Conservation (phyloP, 352 stramenopile genomes). For the Phytophthora foliorum region DNA sequence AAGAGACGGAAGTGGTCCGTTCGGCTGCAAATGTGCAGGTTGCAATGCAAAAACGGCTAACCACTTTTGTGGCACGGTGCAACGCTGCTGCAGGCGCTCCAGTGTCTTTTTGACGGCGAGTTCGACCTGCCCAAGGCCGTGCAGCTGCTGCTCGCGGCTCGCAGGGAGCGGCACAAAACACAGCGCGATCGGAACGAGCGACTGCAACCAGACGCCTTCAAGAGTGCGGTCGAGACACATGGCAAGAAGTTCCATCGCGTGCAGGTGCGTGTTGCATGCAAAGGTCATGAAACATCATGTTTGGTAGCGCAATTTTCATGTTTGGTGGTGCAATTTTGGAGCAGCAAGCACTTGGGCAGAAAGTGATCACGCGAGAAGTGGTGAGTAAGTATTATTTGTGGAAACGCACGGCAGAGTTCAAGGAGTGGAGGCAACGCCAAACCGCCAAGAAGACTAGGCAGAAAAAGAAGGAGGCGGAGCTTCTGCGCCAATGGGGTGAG, state of each 20-base stretch:
- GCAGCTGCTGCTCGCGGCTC: conserved; percentile 45
- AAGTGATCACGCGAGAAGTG: conserved; percentile 54
- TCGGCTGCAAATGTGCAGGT: not conserved
- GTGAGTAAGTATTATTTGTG: conserved; percentile 76
- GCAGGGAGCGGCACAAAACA: conserved; percentile 37
- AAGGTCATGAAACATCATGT: conserved; percentile 4
- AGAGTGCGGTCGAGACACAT: conserved; percentile 47
- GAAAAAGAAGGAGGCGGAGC: conserved; percentile 63
- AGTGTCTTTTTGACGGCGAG: conserved; percentile 65
- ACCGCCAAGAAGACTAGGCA: conserved; percentile 58
- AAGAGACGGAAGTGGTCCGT: conserved; percentile 69
- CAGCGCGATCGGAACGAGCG: conserved; percentile 33
- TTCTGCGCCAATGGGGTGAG: conserved; percentile 52
- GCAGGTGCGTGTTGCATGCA: conserved; percentile 44
- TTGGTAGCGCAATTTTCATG: not conserved
- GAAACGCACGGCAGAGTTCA: conserved; percentile 68
- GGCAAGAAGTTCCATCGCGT: conserved; percentile 76
- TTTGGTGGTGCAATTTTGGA: not conserved
- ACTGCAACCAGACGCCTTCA: conserved; percentile 54
- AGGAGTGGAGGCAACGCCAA: conserved; percentile 52
- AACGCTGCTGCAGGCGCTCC: conserved; percentile 53
- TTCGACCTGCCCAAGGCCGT: conserved; percentile 58
- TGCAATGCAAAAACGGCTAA: conserved; percentile 2
- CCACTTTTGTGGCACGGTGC: not conserved
- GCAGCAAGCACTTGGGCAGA: conserved; percentile 55